Percentiles rank a stretch among this genome's conserved stretches.
These are phyloP conservation scores for Cercospora citrullina DNA, from an alignment of 2,329 filamentous ascomycete genomes.

Conservation along the genomic window DNA sequence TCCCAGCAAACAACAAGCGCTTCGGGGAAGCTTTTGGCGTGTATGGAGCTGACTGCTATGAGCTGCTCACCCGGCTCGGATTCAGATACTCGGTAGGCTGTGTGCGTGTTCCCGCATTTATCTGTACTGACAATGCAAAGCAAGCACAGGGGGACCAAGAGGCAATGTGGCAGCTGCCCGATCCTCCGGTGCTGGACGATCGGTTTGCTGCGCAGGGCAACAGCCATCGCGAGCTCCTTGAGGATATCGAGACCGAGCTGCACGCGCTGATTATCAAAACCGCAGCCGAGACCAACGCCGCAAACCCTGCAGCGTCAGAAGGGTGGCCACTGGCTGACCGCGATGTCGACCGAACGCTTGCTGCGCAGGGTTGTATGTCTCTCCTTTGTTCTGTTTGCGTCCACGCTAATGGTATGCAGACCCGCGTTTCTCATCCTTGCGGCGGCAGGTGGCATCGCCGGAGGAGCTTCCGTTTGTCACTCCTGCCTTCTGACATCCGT, in stretches of 20 bases:
- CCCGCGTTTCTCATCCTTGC: conserved; percentile 25
- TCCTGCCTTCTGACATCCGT: neutral
- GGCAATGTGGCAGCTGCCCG: conserved; percentile 35
- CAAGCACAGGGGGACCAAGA: conserved; percentile 16
- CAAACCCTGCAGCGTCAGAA: conserved; percentile 34
- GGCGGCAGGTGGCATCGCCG: conserved; percentile 26
- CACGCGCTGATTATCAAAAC: conserved; percentile 51
- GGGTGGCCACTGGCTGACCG: conserved; percentile 36
- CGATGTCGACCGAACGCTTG: conserved; percentile 39
- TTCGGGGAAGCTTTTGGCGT: conserved; percentile 63
- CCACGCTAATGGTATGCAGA: conserved; percentile 22
- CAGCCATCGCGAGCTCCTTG: conserved; percentile 49
- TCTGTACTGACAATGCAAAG: neutral
- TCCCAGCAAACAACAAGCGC: conserved; percentile 62
- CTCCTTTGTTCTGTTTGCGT: neutral
- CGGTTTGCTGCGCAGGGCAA: conserved; percentile 29
- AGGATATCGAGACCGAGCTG: conserved; percentile 62
- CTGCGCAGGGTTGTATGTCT: conserved; percentile 37
- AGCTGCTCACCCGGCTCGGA: conserved; percentile 58
- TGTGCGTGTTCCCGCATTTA: neutral
- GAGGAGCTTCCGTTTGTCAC: conserved; percentile 29
- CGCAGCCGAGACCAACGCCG: conserved; percentile 27
- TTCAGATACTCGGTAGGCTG: conserved; percentile 48
- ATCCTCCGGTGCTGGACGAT: conserved; percentile 26
- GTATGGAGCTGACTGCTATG: conserved; percentile 55